phyloP scores from a whole-genome alignment of 768 basidiomycete species.

The Boletales sp. region DNA sequence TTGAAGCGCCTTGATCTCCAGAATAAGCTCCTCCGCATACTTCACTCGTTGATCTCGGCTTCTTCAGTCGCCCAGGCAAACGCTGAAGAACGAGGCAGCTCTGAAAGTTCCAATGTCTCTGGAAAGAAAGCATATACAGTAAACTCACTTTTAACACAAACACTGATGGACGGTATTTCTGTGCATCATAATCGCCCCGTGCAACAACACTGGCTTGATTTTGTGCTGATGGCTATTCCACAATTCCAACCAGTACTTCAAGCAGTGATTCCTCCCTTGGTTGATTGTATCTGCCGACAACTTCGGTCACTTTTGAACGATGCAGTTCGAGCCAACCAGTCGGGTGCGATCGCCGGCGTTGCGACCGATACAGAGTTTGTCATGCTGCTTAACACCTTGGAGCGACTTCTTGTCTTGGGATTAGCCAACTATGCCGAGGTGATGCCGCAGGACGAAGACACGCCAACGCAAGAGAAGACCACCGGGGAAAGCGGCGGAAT shows the following conservation, averaged over 20 bases:
- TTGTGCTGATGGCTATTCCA: constrained; percentile 85
- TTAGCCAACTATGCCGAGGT: constrained; percentile 55
- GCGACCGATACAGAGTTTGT: constrained; percentile 80
- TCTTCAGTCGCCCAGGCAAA: constrained; percentile 39
- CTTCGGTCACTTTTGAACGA: constrained; percentile 56
- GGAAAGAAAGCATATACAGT: constrained; percentile 42
- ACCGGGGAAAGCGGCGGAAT: constrained; percentile 60
- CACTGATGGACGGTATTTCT: constrained; percentile 78
- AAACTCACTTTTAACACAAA: constrained; percentile 72
- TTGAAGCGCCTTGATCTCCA: constrained; percentile 73
- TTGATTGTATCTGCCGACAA: constrained; percentile 76
- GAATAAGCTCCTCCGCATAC: constrained; percentile 87
- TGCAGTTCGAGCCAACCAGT: constrained; percentile 41
- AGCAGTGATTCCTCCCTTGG: constrained; percentile 65
- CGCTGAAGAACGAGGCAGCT: constrained; percentile 31
- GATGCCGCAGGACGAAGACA: constrained; percentile 55
- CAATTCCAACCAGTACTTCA: constrained; percentile 76
- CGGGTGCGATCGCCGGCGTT: constrained; percentile 42
- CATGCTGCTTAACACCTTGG: constrained; percentile 80
- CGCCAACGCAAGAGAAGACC: constrained; percentile 46
- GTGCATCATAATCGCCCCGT: constrained; percentile 67
- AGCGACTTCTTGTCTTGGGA: constrained; percentile 74
- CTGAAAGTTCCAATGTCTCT: constrained; percentile 33
- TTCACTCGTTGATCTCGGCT: constrained; percentile 80
- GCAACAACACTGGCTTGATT: constrained; percentile 95